Percentiles rank a stretch among this genome's conserved stretches.
Conservation (phyloP, 1,139 yeast species). For the Yamadazyma conglobata region DNA sequence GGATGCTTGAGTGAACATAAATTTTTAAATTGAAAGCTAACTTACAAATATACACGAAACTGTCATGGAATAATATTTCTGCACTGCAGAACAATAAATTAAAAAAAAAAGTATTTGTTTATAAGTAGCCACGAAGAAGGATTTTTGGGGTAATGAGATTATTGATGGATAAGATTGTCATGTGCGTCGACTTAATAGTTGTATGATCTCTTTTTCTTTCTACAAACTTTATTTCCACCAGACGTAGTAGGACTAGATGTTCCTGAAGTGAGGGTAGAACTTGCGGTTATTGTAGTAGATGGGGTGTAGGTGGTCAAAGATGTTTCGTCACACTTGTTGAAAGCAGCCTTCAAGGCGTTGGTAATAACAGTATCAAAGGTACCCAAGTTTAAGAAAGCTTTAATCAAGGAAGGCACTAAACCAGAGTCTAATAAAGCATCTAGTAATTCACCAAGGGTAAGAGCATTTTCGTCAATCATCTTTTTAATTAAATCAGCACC, state of each 20-base stretch:
- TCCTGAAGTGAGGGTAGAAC: conserved; percentile 17
- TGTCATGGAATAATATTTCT: conserved; percentile 1
- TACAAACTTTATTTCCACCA: conserved; percentile 13
- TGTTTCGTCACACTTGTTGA: conserved; percentile 37
- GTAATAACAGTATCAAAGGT: conserved; percentile 41
- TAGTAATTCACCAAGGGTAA: conserved; percentile 27
- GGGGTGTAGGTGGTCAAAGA: conserved; percentile 24
- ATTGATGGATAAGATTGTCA: conserved; percentile 1
- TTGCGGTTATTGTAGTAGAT: conserved; percentile 17
- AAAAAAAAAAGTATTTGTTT: conserved; percentile 6
- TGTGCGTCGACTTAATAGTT: conserved; percentile 11
- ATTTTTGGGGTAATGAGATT: conserved; percentile 12
- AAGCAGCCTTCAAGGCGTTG: conserved; percentile 47
- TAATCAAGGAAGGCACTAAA: conserved; percentile 35
- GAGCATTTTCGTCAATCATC: conserved; percentile 30
- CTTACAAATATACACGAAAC: conserved; percentile 10
- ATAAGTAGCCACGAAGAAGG: conserved; percentile 10
- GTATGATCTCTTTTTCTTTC: conserved; percentile 19
- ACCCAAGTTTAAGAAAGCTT: conserved; percentile 38
- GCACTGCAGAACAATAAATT: conserved; percentile 3
- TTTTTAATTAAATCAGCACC: conserved; percentile 39
- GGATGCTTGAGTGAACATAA: no score
- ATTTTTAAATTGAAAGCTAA: conserved; percentile 3
- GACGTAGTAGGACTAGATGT: conserved; percentile 16
- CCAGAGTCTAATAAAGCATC: conserved; percentile 36